A percentile compares a stretch with the other conserved stretches of the same genome.
phyloP scores from a whole-genome alignment of 2,329 filamentous ascomycete species.

The Cytospora piceicola region DNA sequence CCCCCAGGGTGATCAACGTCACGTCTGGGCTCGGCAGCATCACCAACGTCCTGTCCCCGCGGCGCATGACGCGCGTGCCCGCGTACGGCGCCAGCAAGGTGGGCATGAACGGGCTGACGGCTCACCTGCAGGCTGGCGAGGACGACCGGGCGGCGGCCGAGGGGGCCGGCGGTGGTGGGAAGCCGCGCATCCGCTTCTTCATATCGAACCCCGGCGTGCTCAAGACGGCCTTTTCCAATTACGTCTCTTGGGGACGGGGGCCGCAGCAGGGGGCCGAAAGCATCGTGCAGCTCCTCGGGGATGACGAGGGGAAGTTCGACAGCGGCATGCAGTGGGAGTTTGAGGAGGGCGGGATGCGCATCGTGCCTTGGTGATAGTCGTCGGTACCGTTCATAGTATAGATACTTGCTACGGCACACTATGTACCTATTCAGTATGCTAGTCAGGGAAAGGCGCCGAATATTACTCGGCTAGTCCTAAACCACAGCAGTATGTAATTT shows the following conservation, averaged over 20 bases:
- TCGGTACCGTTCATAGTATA: no score
- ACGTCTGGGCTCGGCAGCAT: slow-evolving; percentile 43
- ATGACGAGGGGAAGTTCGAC: not conserved
- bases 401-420: no score
- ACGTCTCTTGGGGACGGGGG: not conserved
- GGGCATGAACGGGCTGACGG: slow-evolving; percentile 33
- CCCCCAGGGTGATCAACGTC: slow-evolving; percentile 46
- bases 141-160: slow-evolving; percentile 29
- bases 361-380: no score
- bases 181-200: slow-evolving; percentile 22
- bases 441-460: no score
- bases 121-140: slow-evolving; percentile 32
- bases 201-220: not conserved
- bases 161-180: not conserved
- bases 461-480: no score
- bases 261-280: slow-evolving; percentile 3
- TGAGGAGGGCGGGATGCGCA: no score
- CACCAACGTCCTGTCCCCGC: slow-evolving; percentile 21
- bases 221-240: slow-evolving; percentile 1
- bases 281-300: not conserved
- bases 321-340: no score
- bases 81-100: slow-evolving; percentile 34
- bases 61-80: slow-evolving; percentile 30
- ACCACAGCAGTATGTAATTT: no score
- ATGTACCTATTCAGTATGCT: no score